Percentiles rank a stretch among this genome's conserved stretches.
phyloP scores from a whole-genome alignment of 495 filamentous ascomycete genomes.

The Symbiotaphrina buchneri region DNA sequence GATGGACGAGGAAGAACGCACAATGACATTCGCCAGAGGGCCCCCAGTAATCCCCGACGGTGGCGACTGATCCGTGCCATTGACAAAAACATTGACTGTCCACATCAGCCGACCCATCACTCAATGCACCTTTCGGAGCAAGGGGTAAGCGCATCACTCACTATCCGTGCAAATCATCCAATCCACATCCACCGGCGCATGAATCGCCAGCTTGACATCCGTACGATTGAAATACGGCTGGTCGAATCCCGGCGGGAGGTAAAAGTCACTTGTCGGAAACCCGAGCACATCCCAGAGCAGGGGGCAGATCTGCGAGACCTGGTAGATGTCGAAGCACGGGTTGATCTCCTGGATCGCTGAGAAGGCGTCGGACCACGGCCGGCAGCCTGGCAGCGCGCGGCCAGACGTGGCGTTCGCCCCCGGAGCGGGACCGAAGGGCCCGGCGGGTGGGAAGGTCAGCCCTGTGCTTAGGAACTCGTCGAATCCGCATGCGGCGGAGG shows the following conservation, averaged over 20 bases:
- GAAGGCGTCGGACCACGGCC: slow-evolving; percentile 31
- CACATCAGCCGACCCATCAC: too few species aligned
- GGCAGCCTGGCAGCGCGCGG: slow-evolving; percentile 28
- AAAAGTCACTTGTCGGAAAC: slow-evolving; percentile 33
- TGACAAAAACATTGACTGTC: slow-evolving; percentile 29
- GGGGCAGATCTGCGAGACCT: slow-evolving; percentile 53
- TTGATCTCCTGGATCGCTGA: slow-evolving; percentile 34
- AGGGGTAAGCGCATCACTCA: too few species aligned
- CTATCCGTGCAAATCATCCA: slow-evolving; percentile 34
- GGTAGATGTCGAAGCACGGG: slow-evolving; percentile 66
- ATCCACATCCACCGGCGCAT: slow-evolving; percentile 35
- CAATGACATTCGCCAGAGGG: slow-evolving; percentile 48
- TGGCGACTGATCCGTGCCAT: slow-evolving; percentile 18
- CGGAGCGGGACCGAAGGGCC: slow-evolving; percentile 23
- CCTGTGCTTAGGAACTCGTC: slow-evolving; percentile 34
- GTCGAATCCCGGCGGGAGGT: slow-evolving; percentile 25
- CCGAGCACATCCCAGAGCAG: slow-evolving; percentile 51
- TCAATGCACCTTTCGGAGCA: too few species aligned
- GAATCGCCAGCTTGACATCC: slow-evolving; percentile 54
- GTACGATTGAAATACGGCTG: slow-evolving; percentile 64
- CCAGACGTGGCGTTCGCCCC: slow-evolving; percentile 8
- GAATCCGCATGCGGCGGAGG: slow-evolving; percentile 39
- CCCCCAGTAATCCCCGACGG: slow-evolving; percentile 22
- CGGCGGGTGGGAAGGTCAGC: slow-evolving; percentile 44
- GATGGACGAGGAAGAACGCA: too few species aligned